Percentiles rank a stretch among this genome's conserved stretches.
Conservation (phyloP, 1,139 yeast genomes). For the Taiozyma sp. region DNA sequence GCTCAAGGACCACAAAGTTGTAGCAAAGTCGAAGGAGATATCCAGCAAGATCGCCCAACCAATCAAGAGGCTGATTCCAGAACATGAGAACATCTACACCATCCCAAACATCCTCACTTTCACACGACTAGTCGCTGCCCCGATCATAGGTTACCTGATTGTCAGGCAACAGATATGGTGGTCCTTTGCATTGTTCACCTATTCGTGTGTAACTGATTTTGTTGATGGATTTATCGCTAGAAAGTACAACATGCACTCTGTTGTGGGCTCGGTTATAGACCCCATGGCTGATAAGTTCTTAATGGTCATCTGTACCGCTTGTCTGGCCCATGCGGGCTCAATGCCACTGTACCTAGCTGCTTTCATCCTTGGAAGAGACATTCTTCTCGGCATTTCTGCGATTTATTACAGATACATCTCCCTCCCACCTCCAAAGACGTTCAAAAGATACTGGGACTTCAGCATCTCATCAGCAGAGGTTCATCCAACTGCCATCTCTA, state of each 20-base stretch:
- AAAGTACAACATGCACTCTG: slow-evolving; percentile 66
- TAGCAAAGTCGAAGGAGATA: slow-evolving; percentile 16
- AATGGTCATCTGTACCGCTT: slow-evolving; percentile 81
- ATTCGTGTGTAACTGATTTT: slow-evolving; percentile 87
- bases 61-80: slow-evolving; percentile 29
- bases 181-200: slow-evolving; percentile 72
- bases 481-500: slow-evolving; percentile 83
- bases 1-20: not conserved
- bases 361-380: slow-evolving; percentile 82
- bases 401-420: slow-evolving; percentile 69
- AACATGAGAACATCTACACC: slow-evolving; percentile 64
- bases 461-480: slow-evolving; percentile 83
- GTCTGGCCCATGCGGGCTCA: slow-evolving; percentile 65
- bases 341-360: slow-evolving; percentile 68
- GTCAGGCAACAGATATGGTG: slow-evolving; percentile 52
- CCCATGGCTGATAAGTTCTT: slow-evolving; percentile 93
- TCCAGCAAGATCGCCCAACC: slow-evolving; percentile 25
- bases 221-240: slow-evolving; percentile 92
- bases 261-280: slow-evolving; percentile 87
- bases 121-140: slow-evolving; percentile 75
- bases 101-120: slow-evolving; percentile 82
- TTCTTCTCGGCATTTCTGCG: slow-evolving; percentile 71
- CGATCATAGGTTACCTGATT: slow-evolving; percentile 76
- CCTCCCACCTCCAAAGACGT: slow-evolving; percentile 72
- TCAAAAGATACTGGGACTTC: slow-evolving; percentile 69